Conservation (phyloP, 495 filamentous ascomycete species). For the Niebla homalea region DNA sequence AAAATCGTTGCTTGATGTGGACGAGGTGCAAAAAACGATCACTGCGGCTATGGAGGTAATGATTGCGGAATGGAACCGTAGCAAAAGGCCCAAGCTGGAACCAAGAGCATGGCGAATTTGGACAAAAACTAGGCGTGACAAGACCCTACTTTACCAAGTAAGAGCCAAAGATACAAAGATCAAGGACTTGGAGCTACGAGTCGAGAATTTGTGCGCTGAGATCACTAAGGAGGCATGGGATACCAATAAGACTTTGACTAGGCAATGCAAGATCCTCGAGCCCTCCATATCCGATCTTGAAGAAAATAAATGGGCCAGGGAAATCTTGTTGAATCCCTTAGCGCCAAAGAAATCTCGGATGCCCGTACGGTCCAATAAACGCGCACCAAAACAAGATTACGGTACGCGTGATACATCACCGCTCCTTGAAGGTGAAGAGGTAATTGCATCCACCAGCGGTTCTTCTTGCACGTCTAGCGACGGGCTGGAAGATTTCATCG, state of each 20-base stretch:
- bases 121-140: conserved; percentile 32
- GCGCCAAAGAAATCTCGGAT: conserved; percentile 14
- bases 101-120: conserved; percentile 48
- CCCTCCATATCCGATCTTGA: conserved; percentile 45
- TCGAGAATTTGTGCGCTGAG: conserved; percentile 35
- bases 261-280: conserved; percentile 45
- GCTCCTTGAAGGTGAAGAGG: conserved; percentile 31
- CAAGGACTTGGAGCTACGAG: conserved; percentile 29
- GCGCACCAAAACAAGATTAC: conserved; percentile 5
- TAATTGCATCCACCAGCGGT: conserved; percentile 12
- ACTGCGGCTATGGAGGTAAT: conserved; percentile 38
- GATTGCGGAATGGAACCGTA: conserved; percentile 42
- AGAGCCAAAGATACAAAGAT: conserved; percentile 16
- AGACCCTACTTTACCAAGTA: conserved; percentile 21
- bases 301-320: conserved; percentile 39
- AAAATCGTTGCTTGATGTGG: conserved; percentile 24
- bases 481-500: conserved; percentile 31
- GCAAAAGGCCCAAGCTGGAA: conserved; percentile 38
- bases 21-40: conserved; percentile 38
- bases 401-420: neutral
- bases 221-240: conserved; percentile 39
- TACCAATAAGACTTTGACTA: conserved; percentile 29
- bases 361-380: conserved; percentile 8
- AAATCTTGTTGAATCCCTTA: conserved; percentile 34
- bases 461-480: conserved; percentile 21